Conservation (phyloP, 208 protist genomes). For the Porcisia hertigi region DNA sequence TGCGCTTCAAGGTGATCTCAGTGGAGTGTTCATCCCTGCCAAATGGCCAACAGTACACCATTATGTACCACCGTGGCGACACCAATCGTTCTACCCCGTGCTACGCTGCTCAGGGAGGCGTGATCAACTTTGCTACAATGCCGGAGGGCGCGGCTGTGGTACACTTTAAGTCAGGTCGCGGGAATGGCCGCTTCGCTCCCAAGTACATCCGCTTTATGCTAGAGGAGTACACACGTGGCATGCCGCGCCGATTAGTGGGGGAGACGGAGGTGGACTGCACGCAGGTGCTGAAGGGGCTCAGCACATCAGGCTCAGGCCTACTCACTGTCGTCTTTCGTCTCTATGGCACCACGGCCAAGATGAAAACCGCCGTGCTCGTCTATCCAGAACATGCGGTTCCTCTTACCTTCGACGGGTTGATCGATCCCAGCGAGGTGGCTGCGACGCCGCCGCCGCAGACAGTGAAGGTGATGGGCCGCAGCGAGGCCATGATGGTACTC, state of each 20-base stretch:
- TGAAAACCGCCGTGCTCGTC: conserved; percentile 69
- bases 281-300: conserved; percentile 39
- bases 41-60: conserved; percentile 77
- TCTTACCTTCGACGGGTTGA: conserved; percentile 65
- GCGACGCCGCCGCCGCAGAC: conserved; percentile 23
- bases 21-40: conserved; percentile 66
- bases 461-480: conserved; percentile 60
- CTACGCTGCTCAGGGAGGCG: conserved; percentile 59
- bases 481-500: conserved; percentile 81
- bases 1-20: conserved; percentile 77
- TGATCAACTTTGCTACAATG: conserved; percentile 80
- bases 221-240: conserved; percentile 78
- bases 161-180: conserved; percentile 74
- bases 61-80: conserved; percentile 74
- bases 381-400: conserved; percentile 62
- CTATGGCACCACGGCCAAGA: conserved; percentile 62
- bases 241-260: conserved; percentile 62
- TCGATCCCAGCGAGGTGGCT: conserved; percentile 29
- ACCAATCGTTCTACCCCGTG: conserved; percentile 76
- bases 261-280: conserved; percentile 78
- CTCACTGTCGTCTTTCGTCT: conserved; percentile 51
- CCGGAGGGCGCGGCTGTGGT: conserved; percentile 79
- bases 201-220: conserved; percentile 86
- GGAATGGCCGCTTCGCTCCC: conserved; percentile 50
- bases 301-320: conserved; percentile 37